Percentiles rank a stretch among this genome's conserved stretches.
phyloP scores from a whole-genome alignment of 768 basidiomycete species.

The Naganishia randhawae region DNA sequence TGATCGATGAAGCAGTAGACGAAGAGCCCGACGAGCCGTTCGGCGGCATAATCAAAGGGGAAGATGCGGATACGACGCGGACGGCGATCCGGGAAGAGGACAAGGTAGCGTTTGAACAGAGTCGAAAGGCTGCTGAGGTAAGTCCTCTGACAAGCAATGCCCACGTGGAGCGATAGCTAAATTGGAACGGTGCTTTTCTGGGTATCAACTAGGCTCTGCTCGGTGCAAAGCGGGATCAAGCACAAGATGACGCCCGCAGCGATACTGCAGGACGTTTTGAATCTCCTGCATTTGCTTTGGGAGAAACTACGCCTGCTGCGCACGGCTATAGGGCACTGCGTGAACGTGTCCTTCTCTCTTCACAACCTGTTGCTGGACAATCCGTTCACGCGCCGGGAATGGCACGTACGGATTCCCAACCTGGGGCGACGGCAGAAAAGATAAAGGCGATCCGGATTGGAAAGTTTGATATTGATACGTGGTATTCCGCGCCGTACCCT shows the following conservation, averaged over 20 bases:
- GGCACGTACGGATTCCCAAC: constrained; percentile 31
- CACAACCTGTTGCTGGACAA: constrained; percentile 23
- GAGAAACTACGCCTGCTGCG: background rate
- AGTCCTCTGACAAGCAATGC: background rate
- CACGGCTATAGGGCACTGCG: constrained; percentile 33
- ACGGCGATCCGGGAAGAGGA: constrained; percentile 64
- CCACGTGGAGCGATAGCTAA: background rate
- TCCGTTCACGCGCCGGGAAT: background rate
- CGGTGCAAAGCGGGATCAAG: constrained; percentile 13
- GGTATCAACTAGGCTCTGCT: constrained; percentile 5
- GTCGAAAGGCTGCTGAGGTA: constrained; percentile 71
- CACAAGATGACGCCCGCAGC: background rate
- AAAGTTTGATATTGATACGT: constrained; percentile 86
- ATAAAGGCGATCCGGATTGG: constrained; percentile 89
- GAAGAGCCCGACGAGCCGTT: constrained; percentile 58
- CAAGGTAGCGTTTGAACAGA: constrained; percentile 68
- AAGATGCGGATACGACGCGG: constrained; percentile 69
- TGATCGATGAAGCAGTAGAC: constrained; percentile 59
- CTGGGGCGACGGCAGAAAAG: constrained; percentile 56
- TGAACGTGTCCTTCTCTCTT: constrained; percentile 37
- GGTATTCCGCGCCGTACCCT: constrained; percentile 98
- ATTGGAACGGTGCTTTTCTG: background rate
- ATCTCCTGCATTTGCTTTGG: background rate
- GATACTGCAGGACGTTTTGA: constrained; percentile 17
- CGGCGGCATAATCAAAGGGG: constrained; percentile 69